These are phyloP conservation scores for Vigna mungo DNA, from an alignment of 306 rosid species.

Conservation along the genomic window DNA sequence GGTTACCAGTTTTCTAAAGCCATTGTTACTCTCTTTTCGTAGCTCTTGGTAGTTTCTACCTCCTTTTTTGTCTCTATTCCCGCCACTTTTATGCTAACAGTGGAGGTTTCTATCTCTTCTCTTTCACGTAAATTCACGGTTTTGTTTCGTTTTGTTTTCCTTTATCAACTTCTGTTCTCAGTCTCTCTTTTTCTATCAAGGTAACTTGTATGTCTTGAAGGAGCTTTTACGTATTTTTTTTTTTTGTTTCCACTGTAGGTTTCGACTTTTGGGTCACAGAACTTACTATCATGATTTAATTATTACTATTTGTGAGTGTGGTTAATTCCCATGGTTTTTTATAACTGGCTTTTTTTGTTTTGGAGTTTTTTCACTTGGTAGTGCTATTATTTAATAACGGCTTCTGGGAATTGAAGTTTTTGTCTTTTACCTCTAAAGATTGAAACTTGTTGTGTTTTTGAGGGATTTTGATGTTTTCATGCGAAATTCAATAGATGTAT, in stretches of 20 bases:
- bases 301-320: not conserved
- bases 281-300: not conserved
- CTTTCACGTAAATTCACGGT: constrained; percentile 23
- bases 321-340: constrained; percentile 32
- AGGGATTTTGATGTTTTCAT: constrained; percentile 34
- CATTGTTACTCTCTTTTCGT: constrained; percentile 11
- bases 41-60: not conserved
- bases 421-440: constrained; percentile 38
- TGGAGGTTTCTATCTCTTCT: constrained; percentile 61
- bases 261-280: constrained; percentile 30
- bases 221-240: constrained; percentile 26
- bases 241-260: constrained; percentile 24
- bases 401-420: constrained; percentile 50
- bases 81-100: constrained; percentile 62
- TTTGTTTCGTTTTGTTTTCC: not conserved
- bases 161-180: not conserved
- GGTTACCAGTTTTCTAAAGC: constrained; percentile 51
- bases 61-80: constrained; percentile 71
- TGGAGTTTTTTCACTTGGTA: constrained; percentile 12
- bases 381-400: constrained; percentile 56
- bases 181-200: not conserved
- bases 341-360: not conserved
- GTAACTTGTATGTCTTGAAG: constrained; percentile 31
- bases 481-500: not conserved
- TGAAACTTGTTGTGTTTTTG: constrained; percentile 42